phyloP scores from a whole-genome alignment of 2,329 filamentous ascomycete genomes.

The Colletotrichum sp. region DNA sequence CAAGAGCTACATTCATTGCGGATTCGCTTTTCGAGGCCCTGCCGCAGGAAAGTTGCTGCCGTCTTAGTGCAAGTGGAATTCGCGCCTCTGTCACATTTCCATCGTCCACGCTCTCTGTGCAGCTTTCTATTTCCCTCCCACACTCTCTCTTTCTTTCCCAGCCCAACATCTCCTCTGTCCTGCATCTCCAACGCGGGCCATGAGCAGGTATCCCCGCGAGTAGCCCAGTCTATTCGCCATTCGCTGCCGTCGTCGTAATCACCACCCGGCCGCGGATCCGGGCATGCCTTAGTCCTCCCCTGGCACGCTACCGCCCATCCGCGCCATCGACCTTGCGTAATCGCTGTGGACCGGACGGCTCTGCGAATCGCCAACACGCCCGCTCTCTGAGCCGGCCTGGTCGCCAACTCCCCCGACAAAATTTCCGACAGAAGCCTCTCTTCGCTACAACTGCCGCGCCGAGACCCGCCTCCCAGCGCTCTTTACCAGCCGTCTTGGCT shows the following conservation, averaged over 20 bases:
- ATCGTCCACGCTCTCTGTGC: neutral
- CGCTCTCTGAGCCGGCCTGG: neutral
- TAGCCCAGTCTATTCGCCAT: neutral
- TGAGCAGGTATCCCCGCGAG: neutral
- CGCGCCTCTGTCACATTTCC: neutral
- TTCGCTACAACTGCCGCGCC: neutral
- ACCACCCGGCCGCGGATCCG: neutral
- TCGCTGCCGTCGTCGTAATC: neutral
- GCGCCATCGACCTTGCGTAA: conserved; percentile 7
- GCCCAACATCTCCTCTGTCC: neutral
- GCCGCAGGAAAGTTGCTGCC: neutral
- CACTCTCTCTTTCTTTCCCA: neutral
- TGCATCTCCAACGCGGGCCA: neutral
- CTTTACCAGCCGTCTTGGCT: neutral
- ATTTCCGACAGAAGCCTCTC: neutral
- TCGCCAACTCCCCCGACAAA: neutral
- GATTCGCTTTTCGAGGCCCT: neutral
- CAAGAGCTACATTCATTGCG: neutral
- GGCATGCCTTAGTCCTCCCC: neutral
- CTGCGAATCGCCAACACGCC: conserved; percentile 5
- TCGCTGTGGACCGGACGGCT: neutral
- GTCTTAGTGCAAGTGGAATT: neutral
- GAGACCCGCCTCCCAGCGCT: neutral
- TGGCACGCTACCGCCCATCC: neutral
- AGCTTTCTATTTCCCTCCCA: neutral